phyloP scores from a whole-genome alignment of 805 yeast species.

The Nakazawaea ishiwadae region DNA sequence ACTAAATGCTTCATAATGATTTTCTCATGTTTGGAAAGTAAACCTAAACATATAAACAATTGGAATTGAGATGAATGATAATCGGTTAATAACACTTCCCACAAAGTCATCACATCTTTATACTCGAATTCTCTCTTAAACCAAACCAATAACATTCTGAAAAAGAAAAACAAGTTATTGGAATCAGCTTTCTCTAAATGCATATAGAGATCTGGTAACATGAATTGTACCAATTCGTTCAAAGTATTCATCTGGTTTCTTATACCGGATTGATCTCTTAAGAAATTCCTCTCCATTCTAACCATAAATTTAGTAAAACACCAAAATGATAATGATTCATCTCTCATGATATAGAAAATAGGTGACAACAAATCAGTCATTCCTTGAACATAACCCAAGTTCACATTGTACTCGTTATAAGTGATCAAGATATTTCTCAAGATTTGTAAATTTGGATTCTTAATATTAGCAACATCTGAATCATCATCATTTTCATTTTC shows the following conservation, averaged over 20 bases:
- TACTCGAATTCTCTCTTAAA: slow-evolving; percentile 86
- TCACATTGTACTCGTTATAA: slow-evolving; percentile 76
- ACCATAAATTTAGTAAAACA: slow-evolving; percentile 86
- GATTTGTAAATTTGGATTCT: slow-evolving; percentile 67
- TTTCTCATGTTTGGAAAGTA: slow-evolving; percentile 81
- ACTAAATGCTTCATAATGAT: slow-evolving; percentile 68
- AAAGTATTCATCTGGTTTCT: slow-evolving; percentile 79
- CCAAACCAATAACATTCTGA: slow-evolving; percentile 94
- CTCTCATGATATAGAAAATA: slow-evolving; percentile 57
- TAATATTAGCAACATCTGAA: slow-evolving; percentile 56
- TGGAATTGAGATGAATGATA: slow-evolving; percentile 83
- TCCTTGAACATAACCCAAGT: slow-evolving; percentile 95
- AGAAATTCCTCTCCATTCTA: slow-evolving; percentile 89
- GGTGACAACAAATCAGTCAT: slow-evolving; percentile 95
- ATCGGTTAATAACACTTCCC: slow-evolving; percentile 94
- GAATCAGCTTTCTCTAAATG: slow-evolving; percentile 88
- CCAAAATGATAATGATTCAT: slow-evolving; percentile 84
- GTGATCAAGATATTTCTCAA: slow-evolving; percentile 79
- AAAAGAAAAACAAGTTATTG: slow-evolving; percentile 86
- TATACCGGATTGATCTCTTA: slow-evolving; percentile 92
- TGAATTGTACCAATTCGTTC: slow-evolving; percentile 81
- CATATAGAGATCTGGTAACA: slow-evolving; percentile 79
- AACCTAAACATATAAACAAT: slow-evolving; percentile 79
- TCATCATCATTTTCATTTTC: slow-evolving; percentile 25
- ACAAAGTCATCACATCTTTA: slow-evolving; percentile 69